Evolutionary conservation across 2,329 filamentous ascomycete genomes (phyloP).

Genomic region (Aurifilum marmelostoma): DNA sequence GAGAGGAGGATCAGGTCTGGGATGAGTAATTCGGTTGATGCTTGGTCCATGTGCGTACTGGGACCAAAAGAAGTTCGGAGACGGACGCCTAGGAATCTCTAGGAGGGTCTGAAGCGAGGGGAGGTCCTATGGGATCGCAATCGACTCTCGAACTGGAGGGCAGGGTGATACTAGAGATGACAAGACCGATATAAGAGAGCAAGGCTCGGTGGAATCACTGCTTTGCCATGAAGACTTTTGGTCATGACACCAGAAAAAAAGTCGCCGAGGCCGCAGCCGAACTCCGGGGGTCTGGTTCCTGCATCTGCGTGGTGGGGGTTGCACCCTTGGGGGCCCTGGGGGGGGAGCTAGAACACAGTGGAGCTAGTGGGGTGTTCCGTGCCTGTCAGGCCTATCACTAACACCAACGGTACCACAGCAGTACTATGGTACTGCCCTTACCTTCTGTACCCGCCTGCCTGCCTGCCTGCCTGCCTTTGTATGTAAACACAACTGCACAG

Average conservation of each 20-base stretch:
- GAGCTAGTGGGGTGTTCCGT: neutral
- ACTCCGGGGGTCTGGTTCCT: constrained; percentile 18
- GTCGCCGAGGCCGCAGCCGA: constrained; percentile 14
- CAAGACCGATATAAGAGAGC: neutral
- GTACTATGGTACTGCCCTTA: too few species aligned
- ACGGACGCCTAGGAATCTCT: neutral
- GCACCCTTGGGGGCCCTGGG: neutral
- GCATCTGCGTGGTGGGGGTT: constrained; percentile 17
- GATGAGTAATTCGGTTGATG: neutral
- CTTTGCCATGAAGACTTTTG: neutral
- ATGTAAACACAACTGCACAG: too few species aligned
- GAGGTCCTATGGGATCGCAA: neutral
- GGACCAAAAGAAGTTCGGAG: neutral
- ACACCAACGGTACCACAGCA: neutral
- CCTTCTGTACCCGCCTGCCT: too few species aligned
- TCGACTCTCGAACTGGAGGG: neutral
- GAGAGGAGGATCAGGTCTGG: neutral
- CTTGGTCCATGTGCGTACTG: neutral
- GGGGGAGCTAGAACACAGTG: neutral
- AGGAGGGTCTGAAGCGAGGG: neutral
- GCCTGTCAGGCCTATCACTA: neutral
- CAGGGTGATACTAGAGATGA: neutral
- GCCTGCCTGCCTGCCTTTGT: too few species aligned
- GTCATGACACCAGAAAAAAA: constrained; percentile 5
- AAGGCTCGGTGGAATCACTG: neutral